Evolutionary conservation across 2,329 filamentous ascomycete genomes (phyloP).

Genomic region (Tolypocladium cylindrosporum): DNA sequence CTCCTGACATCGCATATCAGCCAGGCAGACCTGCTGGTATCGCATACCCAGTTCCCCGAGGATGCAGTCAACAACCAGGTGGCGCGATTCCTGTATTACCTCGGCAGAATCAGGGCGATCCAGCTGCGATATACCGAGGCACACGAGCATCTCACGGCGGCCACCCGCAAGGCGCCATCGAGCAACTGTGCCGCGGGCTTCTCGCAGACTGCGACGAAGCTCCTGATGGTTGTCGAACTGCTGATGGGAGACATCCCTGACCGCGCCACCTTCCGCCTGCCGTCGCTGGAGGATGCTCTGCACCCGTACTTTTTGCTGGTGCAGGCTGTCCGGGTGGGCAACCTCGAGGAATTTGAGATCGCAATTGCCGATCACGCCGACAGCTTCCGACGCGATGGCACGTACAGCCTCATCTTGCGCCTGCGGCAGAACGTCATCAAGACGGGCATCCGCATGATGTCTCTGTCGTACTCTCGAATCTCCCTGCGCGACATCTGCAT

Average conservation of each 20-base stretch:
- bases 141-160: conserved; percentile 85
- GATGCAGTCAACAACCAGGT: conserved; percentile 97
- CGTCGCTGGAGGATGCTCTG: conserved; percentile 75
- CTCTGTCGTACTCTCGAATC: conserved; percentile 92
- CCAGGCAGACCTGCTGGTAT: conserved; percentile 90
- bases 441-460: conserved; percentile 98
- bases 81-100: conserved; percentile 92
- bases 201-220: conserved; percentile 90
- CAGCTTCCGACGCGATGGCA: conserved; percentile 85
- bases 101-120: conserved; percentile 91
- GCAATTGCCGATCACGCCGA: conserved; percentile 73
- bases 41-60: conserved; percentile 89
- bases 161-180: conserved; percentile 89
- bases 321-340: conserved; percentile 91
- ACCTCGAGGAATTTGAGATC: conserved; percentile 85
- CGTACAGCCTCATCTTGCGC: conserved; percentile 89
- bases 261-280: conserved; percentile 84
- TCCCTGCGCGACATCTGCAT: conserved; percentile 96
- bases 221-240: conserved; percentile 91
- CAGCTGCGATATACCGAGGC: conserved; percentile 96
- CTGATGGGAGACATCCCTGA: conserved; percentile 98
- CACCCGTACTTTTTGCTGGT: conserved; percentile 91
- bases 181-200: conserved; percentile 86
- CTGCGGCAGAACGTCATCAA: conserved; percentile 98
- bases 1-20: conserved; percentile 92